phyloP scores from a whole-genome alignment of 768 basidiomycete genomes.

The Mrakia frigida region DNA sequence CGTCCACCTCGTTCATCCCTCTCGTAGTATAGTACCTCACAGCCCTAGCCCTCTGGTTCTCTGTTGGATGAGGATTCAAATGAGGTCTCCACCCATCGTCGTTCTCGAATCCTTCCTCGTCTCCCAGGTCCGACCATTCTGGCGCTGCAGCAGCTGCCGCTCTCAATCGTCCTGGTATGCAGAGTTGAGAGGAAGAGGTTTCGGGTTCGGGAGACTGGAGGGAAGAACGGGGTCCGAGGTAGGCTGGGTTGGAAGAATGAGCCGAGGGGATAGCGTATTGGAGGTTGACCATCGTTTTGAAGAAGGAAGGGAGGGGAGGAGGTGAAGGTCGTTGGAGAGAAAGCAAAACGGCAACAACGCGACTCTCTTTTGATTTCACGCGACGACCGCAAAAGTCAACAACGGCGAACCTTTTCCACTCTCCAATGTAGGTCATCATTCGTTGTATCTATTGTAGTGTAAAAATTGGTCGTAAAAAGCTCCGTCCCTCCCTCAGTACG shows the following conservation, averaged over 20 bases:
- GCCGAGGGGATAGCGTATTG: conserved; percentile 30
- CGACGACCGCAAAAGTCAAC: neutral
- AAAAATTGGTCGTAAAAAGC: neutral
- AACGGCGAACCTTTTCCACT: neutral
- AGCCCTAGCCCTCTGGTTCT: neutral
- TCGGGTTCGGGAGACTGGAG: conserved; percentile 6
- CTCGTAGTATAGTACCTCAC: neutral
- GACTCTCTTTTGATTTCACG: neutral
- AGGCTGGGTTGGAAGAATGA: conserved; percentile 33
- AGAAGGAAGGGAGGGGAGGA: neutral
- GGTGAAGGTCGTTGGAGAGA: neutral
- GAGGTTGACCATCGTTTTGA: neutral
- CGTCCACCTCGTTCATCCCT: neutral
- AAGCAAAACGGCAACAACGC: neutral
- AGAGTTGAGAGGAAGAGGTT: conserved; percentile 14
- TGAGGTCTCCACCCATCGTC: neutral
- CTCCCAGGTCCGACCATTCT: conserved; percentile 10
- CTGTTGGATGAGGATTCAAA: neutral
- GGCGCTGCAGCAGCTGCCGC: neutral
- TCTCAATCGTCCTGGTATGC: neutral
- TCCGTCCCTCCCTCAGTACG: conserved; percentile 15
- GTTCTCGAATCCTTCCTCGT: conserved; percentile 5
- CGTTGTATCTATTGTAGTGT: neutral
- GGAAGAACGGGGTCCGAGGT: conserved; percentile 25
- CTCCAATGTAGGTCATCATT: neutral